phyloP scores from a whole-genome alignment of 257 asterid species.

The Henckelia pumila region DNA sequence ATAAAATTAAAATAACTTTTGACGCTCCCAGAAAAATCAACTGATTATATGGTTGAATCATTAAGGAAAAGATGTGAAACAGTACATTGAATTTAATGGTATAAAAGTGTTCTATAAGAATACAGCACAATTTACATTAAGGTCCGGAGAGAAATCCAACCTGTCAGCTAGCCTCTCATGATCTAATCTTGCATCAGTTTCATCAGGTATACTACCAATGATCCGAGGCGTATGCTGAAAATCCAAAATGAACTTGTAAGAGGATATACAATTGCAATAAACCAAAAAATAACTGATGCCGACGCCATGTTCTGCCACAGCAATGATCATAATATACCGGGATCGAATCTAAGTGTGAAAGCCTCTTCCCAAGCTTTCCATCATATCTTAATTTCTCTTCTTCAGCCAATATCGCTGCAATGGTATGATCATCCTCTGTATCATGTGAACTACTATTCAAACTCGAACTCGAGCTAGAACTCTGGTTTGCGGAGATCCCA shows the following conservation, averaged over 20 bases:
- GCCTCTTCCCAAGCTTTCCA: slow-evolving; percentile 72
- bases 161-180: slow-evolving; percentile 83
- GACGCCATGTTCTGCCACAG: neutral
- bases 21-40: slow-evolving; percentile 1
- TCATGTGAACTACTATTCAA: slow-evolving; percentile 69
- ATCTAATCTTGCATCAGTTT: slow-evolving; percentile 80
- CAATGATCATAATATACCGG: slow-evolving; percentile 47
- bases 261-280: slow-evolving; percentile 17
- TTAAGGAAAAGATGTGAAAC: neutral
- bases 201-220: slow-evolving; percentile 71
- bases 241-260: slow-evolving; percentile 34
- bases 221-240: slow-evolving; percentile 95
- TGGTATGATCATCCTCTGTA: slow-evolving; percentile 92
- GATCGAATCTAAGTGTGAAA: slow-evolving; percentile 86
- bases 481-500: slow-evolving; percentile 42
- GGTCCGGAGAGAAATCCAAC: slow-evolving; percentile 34
- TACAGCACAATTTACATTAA: no score
- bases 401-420: slow-evolving; percentile 72
- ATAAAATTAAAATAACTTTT: no score
- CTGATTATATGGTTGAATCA: neutral
- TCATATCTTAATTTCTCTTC: slow-evolving; percentile 50
- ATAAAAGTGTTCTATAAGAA: neutral
- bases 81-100: neutral
- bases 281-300: neutral
- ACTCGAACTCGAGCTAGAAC: slow-evolving; percentile 71